These are phyloP conservation scores for Rhodofomes roseus DNA, from an alignment of 1,284 basidiomycete genomes.

Conservation along the genomic window DNA sequence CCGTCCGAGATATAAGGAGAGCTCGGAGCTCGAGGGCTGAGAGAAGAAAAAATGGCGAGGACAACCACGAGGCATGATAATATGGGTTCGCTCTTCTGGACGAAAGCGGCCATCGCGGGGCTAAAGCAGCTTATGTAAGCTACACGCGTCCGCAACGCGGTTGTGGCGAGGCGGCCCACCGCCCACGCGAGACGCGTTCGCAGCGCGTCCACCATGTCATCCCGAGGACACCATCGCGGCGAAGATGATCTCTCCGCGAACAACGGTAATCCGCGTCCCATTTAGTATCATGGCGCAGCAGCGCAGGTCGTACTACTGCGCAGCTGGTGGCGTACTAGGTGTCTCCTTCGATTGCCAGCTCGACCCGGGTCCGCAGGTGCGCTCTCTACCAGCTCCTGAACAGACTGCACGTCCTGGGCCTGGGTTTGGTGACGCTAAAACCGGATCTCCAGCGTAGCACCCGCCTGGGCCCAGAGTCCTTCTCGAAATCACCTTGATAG, in stretches of 20 bases:
- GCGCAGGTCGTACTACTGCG: too few species aligned
- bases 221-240: background rate
- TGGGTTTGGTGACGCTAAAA: background rate
- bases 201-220: background rate
- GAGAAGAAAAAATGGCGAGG: conserved; percentile 7
- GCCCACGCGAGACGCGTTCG: background rate
- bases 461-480: background rate
- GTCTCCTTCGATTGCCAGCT: background rate
- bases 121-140: conserved; percentile 15
- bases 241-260: background rate
- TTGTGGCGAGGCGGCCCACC: conserved; percentile 26
- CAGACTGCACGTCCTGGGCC: background rate
- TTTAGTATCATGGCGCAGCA: background rate
- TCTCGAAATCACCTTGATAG: background rate
- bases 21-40: conserved; percentile 2
- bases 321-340: too few species aligned
- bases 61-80: conserved; percentile 22
- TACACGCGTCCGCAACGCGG: conserved; percentile 24
- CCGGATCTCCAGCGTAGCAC: background rate
- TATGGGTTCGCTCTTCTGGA: conserved; percentile 1
- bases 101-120: conserved; percentile 7
- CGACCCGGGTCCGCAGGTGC: background rate
- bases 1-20: conserved; percentile 14
- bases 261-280: background rate
- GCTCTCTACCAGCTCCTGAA: background rate